Evolutionary conservation across 2,329 filamentous ascomycete genomes (phyloP).

Genomic region (Alternaria triticina): DNA sequence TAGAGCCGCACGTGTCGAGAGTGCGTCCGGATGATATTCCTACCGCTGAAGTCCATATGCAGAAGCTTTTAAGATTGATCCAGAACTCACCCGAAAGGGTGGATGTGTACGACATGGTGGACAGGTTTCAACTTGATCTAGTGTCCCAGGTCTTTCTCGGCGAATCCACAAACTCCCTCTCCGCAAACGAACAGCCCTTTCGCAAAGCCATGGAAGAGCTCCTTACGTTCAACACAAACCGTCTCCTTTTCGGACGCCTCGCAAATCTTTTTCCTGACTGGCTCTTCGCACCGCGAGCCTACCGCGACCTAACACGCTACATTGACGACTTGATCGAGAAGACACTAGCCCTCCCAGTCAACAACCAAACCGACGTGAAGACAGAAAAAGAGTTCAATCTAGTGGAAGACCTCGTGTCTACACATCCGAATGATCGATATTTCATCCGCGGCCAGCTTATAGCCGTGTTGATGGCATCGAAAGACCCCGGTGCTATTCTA

Average conservation of each 20-base stretch:
- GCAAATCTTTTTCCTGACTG: constrained; percentile 8
- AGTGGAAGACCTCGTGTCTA: constrained; percentile 3
- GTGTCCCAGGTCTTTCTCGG: constrained; percentile 6
- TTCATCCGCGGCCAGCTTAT: constrained; percentile 6
- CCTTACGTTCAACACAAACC: constrained; percentile 6
- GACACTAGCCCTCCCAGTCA: constrained; percentile 4
- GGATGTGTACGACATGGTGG: constrained; percentile 7
- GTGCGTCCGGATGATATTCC: constrained; percentile 7
- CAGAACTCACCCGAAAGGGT: background rate
- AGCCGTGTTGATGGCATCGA: constrained; percentile 5
- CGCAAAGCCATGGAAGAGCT: constrained; percentile 9
- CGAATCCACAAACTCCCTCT: constrained; percentile 7
- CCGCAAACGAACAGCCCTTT: constrained; percentile 8
- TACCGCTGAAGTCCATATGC: constrained; percentile 2
- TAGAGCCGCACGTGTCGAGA: constrained; percentile 8
- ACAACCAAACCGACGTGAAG: constrained; percentile 4
- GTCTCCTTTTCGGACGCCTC: constrained; percentile 6
- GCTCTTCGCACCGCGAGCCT: constrained; percentile 1
- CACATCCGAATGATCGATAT: constrained; percentile 6
- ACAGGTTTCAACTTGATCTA: constrained; percentile 8
- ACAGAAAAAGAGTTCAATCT: constrained; percentile 5
- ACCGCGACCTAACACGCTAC: constrained; percentile 1
- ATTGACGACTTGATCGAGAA: constrained; percentile 4
- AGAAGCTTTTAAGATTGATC: constrained; percentile 1
- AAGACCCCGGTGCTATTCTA: constrained; percentile 7